A percentile compares a stretch with the other conserved stretches of the same genome.
These are phyloP conservation scores for Pleurotus giganteus DNA, from an alignment of 768 basidiomycete species.

Conservation along the genomic window DNA sequence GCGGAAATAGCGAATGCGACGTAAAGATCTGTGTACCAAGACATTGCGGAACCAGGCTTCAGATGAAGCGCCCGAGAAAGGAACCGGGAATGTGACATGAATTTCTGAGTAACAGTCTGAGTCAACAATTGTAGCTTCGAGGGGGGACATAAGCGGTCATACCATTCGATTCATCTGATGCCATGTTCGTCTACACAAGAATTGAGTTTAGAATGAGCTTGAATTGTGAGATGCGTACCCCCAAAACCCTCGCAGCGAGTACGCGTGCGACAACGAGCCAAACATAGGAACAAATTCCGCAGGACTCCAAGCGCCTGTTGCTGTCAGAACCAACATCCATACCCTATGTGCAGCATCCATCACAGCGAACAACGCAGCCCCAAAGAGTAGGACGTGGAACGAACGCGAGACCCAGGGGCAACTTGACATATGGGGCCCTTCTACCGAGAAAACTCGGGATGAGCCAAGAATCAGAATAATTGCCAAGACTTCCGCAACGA, in stretches of 20 bases:
- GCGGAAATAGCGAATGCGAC: constrained; percentile 29
- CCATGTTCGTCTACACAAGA: constrained; percentile 24
- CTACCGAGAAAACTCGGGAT: background rate
- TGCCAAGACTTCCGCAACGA: too few species aligned
- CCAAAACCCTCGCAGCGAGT: constrained; percentile 32
- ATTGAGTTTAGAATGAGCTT: background rate
- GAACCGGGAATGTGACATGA: constrained; percentile 20
- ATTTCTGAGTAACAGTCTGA: background rate
- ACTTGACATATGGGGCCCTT: background rate
- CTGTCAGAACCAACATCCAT: background rate
- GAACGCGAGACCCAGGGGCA: background rate
- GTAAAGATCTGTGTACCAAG: constrained; percentile 27
- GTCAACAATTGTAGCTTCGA: background rate
- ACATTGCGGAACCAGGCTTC: constrained; percentile 20
- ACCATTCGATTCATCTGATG: constrained; percentile 30
- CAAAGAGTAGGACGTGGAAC: background rate
- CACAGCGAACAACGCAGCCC: background rate
- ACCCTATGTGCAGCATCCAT: background rate
- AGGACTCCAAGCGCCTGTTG: constrained; percentile 7
- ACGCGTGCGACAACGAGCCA: constrained; percentile 24
- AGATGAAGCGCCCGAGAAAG: constrained; percentile 21
- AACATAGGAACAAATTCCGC: constrained; percentile 26
- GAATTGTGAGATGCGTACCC: constrained; percentile 19
- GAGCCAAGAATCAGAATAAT: too few species aligned
- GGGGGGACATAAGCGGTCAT: constrained; percentile 2